A percentile compares a stretch with the other conserved stretches of the same genome.
These are phyloP conservation scores for Scolecobasidium constrictum DNA, from an alignment of 2,329 filamentous ascomycete genomes.

Conservation along the genomic window DNA sequence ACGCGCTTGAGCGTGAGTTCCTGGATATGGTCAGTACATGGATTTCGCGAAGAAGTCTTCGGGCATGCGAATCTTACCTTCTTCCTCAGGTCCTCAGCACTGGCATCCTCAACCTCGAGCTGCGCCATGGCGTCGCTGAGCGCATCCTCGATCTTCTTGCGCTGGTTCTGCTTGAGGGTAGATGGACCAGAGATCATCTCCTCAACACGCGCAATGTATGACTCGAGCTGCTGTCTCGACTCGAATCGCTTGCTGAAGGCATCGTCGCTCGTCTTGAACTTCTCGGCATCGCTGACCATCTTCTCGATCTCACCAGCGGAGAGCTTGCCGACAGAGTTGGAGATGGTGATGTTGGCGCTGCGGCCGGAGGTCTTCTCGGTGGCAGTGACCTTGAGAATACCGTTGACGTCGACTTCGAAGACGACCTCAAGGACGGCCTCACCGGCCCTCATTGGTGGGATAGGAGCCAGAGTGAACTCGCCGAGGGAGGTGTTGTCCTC, in stretches of 20 bases:
- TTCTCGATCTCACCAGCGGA: slow-evolving; percentile 89
- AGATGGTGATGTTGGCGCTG: slow-evolving; percentile 98
- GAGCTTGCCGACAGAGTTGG: slow-evolving; percentile 98
- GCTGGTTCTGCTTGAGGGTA: slow-evolving; percentile 95
- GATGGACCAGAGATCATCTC: slow-evolving; percentile 97
- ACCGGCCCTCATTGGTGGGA: slow-evolving; percentile 77
- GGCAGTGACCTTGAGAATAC: slow-evolving; percentile 98
- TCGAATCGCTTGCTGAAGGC: slow-evolving; percentile 99
- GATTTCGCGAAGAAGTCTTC: not conserved
- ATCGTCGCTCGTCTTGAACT: slow-evolving; percentile 97
- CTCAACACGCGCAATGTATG: slow-evolving; percentile 96
- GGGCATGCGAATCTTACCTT: slow-evolving; percentile 45
- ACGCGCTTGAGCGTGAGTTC: slow-evolving; percentile 95
- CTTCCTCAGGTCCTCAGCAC: slow-evolving; percentile 96
- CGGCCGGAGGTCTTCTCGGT: slow-evolving; percentile 98
- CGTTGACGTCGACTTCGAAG: slow-evolving; percentile 99
- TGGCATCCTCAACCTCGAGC: slow-evolving; percentile 88
- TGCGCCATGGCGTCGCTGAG: slow-evolving; percentile 96
- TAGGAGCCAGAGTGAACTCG: slow-evolving; percentile 92
- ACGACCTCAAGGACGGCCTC: slow-evolving; percentile 95
- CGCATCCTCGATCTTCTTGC: slow-evolving; percentile 98
- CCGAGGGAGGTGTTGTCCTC: slow-evolving; percentile 96
- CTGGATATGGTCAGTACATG: slow-evolving; percentile 18
- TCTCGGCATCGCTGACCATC: slow-evolving; percentile 95
- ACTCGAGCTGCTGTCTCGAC: slow-evolving; percentile 97